phyloP scores from a whole-genome alignment of 768 basidiomycete genomes.

The Agaricus sinodeliciosus region DNA sequence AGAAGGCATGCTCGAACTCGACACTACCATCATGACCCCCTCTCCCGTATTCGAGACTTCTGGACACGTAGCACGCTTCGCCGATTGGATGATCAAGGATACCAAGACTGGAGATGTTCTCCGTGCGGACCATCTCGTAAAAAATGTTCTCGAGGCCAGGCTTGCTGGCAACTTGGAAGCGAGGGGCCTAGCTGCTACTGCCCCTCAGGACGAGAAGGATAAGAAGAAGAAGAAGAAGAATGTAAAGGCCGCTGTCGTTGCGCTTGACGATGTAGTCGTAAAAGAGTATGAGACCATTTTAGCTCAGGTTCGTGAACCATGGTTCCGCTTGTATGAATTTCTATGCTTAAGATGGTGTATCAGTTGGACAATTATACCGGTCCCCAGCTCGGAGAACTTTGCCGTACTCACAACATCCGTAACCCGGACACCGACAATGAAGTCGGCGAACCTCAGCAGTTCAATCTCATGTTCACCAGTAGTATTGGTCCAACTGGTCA shows the following conservation, averaged over 20 bases:
- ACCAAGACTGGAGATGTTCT: constrained; percentile 92
- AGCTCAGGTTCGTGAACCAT: constrained; percentile 68
- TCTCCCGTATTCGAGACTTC: constrained; percentile 93
- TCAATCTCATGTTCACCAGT: constrained; percentile 98
- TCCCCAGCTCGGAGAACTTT: constrained; percentile 81
- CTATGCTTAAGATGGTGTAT: neutral
- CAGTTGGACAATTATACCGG: constrained; percentile 95
- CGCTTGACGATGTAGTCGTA: constrained; percentile 67
- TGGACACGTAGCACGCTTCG: constrained; percentile 95
- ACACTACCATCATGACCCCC: constrained; percentile 97
- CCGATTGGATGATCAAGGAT: constrained; percentile 99
- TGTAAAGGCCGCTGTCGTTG: constrained; percentile 60
- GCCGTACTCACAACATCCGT: constrained; percentile 68
- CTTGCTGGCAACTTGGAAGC: constrained; percentile 90
- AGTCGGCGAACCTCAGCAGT: constrained; percentile 87
- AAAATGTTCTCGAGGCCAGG: constrained; percentile 84
- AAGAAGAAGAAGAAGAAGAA: constrained; percentile 81
- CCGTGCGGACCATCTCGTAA: constrained; percentile 94
- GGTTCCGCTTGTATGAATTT: neutral
- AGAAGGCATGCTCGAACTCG: constrained; percentile 97
- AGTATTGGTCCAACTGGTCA: constrained; percentile 97
- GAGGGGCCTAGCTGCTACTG: constrained; percentile 62
- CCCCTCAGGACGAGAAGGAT: constrained; percentile 47
- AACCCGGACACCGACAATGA: constrained; percentile 94
- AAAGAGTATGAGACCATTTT: constrained; percentile 76